These are phyloP conservation scores for Begonia loranthoides DNA, from an alignment of 306 rosid species.

Conservation along the genomic window DNA sequence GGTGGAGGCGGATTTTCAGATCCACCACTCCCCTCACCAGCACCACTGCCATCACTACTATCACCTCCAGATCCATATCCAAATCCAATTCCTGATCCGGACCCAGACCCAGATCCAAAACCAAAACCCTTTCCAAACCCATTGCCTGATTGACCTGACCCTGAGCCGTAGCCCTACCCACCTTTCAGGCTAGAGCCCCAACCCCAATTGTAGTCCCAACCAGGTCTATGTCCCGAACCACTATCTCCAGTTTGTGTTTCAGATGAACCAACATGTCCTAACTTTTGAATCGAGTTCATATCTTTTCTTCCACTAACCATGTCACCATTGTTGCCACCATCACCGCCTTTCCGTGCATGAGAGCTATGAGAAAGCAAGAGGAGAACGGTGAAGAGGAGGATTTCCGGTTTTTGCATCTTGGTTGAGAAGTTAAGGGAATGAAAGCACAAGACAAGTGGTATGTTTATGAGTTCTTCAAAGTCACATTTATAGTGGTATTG, in stretches of 20 bases:
- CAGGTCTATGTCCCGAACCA: constrained; percentile 51
- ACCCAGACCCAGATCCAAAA: constrained; percentile 47
- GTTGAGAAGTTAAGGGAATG: not conserved
- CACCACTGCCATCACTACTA: constrained; percentile 12
- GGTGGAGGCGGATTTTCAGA: constrained; percentile 11
- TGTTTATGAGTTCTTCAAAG: constrained; percentile 20
- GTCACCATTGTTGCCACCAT: not conserved
- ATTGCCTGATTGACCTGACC: constrained; percentile 42
- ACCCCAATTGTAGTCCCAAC: constrained; percentile 76
- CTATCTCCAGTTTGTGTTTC: constrained; percentile 17
- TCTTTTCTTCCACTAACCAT: constrained; percentile 14
- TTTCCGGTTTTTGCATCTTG: too few species aligned
- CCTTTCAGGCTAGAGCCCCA: constrained; percentile 61
- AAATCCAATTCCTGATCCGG: constrained; percentile 45
- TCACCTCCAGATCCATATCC: constrained; percentile 52
- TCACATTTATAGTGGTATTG: constrained; percentile 30
- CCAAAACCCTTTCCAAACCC: constrained; percentile 65
- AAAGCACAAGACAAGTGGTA: constrained; percentile 9
- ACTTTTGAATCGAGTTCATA: constrained; percentile 3
- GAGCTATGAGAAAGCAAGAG: constrained; percentile 17
- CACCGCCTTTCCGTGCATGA: constrained; percentile 1
- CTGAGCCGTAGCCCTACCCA: constrained; percentile 79
- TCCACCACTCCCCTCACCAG: constrained; percentile 9
- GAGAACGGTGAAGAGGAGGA: constrained; percentile 11
- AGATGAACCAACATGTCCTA: not conserved